Base-by-base conservation (phyloP, 179 eudicot species). In the Gypsophila paniculata region DNA sequence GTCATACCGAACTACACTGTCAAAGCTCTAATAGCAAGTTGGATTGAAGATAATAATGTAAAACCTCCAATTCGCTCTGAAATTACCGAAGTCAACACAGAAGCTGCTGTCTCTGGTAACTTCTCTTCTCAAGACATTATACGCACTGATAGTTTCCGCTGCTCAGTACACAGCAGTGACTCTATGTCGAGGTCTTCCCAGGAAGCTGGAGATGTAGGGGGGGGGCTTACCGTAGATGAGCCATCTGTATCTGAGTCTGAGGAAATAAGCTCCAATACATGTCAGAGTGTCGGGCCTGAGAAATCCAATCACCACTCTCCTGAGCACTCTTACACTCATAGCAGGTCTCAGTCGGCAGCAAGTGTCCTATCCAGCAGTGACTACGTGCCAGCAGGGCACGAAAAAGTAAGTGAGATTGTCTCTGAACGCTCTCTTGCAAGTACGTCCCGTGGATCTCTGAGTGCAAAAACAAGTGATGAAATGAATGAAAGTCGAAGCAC, bases 1-100 rank as follows among this genome's bases (percentile, higher is more conserved):
- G 75, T 91, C 48, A 88, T 88, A 73, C 88, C 96, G 13, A 93
- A 91, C 71, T 86, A 89, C 72, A 93, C 97, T 18, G 94, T 93
- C 71, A 91, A 91, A 80, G 93, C 87, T 69, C 80, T 93, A 67
- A 82, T 93, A 76, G 77, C 84, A 54, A 91, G 84, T 75, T 93
- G 98, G 98, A 79, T 89, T 32, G 86, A 82, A 75, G 91, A 87
- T 75, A 86, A 89, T 79, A 72, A 84, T 61, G 61, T 88, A 64
- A 80, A 82, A 39, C 73, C 83, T 65, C 66, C 83, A 0, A 72
- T 17, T 7, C 67, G 36, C 48, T 61, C 78, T 59, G 83, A 76
- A 11, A 54, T 21, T 70, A 54, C 74, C 29, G 21, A 74, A 51
- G 55, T 39, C n/a, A 68, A 55, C 59, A 53, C 76, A 25, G 62